Evolutionary conservation across 441 rosid species (phyloP), one percentile per base, ranked within the genome.

Genomic region (Euphorbia corollata): DNA sequence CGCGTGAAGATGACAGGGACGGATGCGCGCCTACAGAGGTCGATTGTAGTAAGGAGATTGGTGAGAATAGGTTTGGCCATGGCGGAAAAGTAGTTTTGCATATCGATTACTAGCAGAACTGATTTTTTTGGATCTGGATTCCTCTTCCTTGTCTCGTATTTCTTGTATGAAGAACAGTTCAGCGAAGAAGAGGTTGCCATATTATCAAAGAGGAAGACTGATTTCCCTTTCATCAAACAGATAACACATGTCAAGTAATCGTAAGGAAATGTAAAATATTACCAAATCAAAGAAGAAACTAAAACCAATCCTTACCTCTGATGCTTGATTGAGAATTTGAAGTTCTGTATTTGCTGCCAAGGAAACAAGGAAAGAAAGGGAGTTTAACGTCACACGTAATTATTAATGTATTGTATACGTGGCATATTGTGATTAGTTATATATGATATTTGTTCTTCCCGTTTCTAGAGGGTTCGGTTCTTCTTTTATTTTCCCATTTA

Each of bases 1-100:
- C 96, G 94, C 19, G 91, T 86, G 91, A 86, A 89, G 84, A 89
- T 60, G 13, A 89, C 77, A 32, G 96, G 93, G 79, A 89, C 74
- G 9, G 84, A 82, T 59, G 82, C 79, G 22, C 79, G 84, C 16
- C 96, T 79, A 65, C 90, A 89, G 73, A 83, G 75, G 63, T 75
- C 71, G 75, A 86, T 75, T 71, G 88, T 83, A 68, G 90, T 63
- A 68, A 83, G 72, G 59, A 69, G 76, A 62, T 79, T 75, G 58
- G 68, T 67, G 68, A 86, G 81, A 63, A 90, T 83, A 13, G 94
- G 89, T 3, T 77, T 69, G 27, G 83, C 87, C 68, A 76, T 79
- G 48, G 92, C 27, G 68, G 83, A 71, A 74, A 87, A 85, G 77
- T 82, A 2, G 57, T 86, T 90, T 61, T 86, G 96, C 74, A 85